These are phyloP conservation scores for Coleophoma cylindrospora DNA, from an alignment of 2,329 filamentous ascomycete genomes.

Conservation along the genomic window DNA sequence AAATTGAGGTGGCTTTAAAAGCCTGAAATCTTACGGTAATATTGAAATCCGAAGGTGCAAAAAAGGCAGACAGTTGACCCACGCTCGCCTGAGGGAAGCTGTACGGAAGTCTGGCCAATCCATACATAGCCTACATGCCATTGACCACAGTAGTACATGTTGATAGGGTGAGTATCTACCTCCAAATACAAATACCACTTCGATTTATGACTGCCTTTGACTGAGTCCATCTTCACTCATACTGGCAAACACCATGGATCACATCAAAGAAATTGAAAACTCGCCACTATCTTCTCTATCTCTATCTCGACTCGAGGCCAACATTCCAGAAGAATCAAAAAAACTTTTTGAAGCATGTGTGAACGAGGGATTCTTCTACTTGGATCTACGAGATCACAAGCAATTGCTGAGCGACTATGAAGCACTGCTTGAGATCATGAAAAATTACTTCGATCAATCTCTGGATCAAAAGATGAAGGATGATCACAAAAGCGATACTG, in stretches of 20 bases:
- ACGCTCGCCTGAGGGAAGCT: not conserved
- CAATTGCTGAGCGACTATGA: conserved; percentile 2
- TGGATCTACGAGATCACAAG: conserved; percentile 1
- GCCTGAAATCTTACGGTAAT: not conserved
- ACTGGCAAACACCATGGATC: not conserved
- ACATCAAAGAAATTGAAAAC: not conserved
- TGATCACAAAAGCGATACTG: conserved; percentile 2
- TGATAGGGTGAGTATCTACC: not conserved
- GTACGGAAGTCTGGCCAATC: not conserved
- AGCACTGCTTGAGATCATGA: conserved; percentile 3
- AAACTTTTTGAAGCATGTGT: conserved; percentile 2
- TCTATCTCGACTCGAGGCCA: conserved; percentile 1
- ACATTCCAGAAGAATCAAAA: not conserved
- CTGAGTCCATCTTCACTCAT: not conserved
- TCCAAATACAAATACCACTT: not conserved
- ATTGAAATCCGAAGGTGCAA: not conserved
- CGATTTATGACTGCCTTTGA: not conserved
- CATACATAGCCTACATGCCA: not conserved
- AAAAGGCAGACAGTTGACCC: not conserved
- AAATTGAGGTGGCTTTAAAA: not conserved
- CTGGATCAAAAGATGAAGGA: conserved; percentile 6
- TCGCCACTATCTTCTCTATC: not conserved
- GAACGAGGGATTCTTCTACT: conserved; percentile 5
- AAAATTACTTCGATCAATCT: conserved; percentile 3
- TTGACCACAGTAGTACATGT: not conserved